Base-by-base conservation (phyloP, 192 early-diverging fungal genomes). In the Backusella psychrophila region DNA sequence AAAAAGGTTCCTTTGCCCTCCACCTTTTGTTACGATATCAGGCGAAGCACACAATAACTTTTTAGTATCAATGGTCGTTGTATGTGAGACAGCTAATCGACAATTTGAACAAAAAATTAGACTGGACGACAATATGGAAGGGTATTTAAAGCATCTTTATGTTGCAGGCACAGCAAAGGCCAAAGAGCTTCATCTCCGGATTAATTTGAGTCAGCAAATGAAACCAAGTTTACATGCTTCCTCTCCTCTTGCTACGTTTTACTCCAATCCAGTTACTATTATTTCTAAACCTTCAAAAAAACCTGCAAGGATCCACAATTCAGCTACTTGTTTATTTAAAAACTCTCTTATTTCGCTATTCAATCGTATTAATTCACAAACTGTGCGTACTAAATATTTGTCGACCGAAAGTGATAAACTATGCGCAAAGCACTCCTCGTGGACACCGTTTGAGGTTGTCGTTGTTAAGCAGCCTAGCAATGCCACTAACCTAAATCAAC, bases 231-330 rank as follows among this genome's bases (percentile, higher is more conserved):
- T 69, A 69, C 75, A 80, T 69, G 21, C 70, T 69, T 33, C 75
- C 83, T 41, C 77, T 81, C 72, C 88, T 12, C 90, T 89, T 78
- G 88, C 87, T 8, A 85, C 86, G 3, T 89, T 94, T 46, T 89
- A 92, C 77, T 93, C 93, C 9, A 82, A 83, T 9, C 91, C 94
- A 15, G 89, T 98, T 63, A 83, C 89, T 14, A 94, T 96, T 63
- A 96, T 98, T 29, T 96, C 95, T 71, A 98, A 98, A 82, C 96
- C 96, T 15, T 94, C 92, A 66, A 96, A 95, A 81, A 97, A 96
- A 82, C 93, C 93, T 0, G 91, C 93, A 59, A 95, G 93, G 84
- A 91, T 91, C 19, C 87, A 90, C 74, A 93, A 94, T 82, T 86
- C 88, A 39, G 92, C 90, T 1, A 88, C 88, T 1, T 93, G 94